Base-by-base conservation (phyloP, 2,329 filamentous ascomycete genomes). In the Paracamarosporium sp. region DNA sequence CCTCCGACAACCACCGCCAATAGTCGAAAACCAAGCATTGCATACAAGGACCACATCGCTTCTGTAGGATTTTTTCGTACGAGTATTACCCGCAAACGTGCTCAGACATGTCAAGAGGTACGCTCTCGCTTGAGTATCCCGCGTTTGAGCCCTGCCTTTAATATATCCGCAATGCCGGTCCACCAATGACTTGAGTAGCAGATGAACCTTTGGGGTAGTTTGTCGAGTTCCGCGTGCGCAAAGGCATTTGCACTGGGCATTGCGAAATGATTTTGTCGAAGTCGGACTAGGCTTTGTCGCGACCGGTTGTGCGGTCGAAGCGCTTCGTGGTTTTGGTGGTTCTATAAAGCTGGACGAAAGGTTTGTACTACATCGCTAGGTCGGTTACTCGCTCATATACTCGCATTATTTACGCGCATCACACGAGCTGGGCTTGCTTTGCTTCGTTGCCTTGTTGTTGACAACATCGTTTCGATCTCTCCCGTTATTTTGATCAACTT, bases 1-100 rank as follows among this genome's bases (percentile, higher is more conserved):
- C 33, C 35, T 43, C 35, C 25, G 48, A 41, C 35, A 51, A 43
- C 43, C 28, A 51, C 48, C 36, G 48, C 31, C 33, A 4, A 12
- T 15, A n/a, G 6, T 24, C 33, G 33, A 6, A 20, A 8, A 15
- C 33, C 33, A 50, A 40, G 17, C 33, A 50, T 22, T 31, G 9
- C 3, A 11, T 7, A 50, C 22, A 28, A 40, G 27, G 15, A 8
- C 35, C 33, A 35, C 3, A 27, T 2, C 17, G n/a, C 33, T 30
- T 13, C 15, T 24, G 15, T 35, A 25, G 33, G 47, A 20, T 15
- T 24, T 20, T 50, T 33, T 51, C 48, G 48, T 36, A 41, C 48
- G 48, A 51, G 36, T 51, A 33, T 51, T 43, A 11, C n/a, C 11
- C 47, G 47, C 48, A 51, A 51, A 51, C 28, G 8, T 43, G 48